These are phyloP conservation scores for Puya raimondii DNA, from an alignment of 176 grass and related monocot species.

Conservation along the genomic window DNA sequence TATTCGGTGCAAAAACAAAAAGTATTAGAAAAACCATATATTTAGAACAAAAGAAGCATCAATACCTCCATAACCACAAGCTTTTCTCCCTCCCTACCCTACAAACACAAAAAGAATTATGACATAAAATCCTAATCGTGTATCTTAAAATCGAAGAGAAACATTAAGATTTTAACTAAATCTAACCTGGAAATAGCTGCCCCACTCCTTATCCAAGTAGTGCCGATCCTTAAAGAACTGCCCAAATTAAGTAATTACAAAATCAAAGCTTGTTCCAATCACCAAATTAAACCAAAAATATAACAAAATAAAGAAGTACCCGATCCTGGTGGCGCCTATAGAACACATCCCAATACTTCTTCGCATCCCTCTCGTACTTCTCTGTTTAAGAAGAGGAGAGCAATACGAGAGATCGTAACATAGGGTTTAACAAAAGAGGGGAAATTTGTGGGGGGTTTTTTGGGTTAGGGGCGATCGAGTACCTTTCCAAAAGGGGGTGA, in stretches of 20 bases:
- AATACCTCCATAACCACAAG: conserved; percentile 67
- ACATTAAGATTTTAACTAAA: background rate
- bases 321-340: conserved; percentile 91
- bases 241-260: conserved; percentile 1
- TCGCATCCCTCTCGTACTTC: conserved; percentile 87
- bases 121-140: background rate
- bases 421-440: background rate
- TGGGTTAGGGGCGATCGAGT: background rate
- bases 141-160: background rate
- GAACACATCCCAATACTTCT: conserved; percentile 95
- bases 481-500: conserved; percentile 98
- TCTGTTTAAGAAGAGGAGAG: conserved; percentile 27
- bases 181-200: conserved; percentile 49
- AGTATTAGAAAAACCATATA: conserved; percentile 15
- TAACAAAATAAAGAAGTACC: conserved; percentile 20
- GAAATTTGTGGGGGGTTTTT: background rate
- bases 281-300: background rate
- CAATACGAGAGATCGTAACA: background rate
- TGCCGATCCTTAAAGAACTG: conserved; percentile 98
- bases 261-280: background rate
- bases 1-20: background rate
- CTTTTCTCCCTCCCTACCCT: conserved; percentile 35
- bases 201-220: conserved; percentile 98
- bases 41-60: conserved; percentile 4
- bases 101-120: conserved; percentile 1